Evolutionary conservation across 495 filamentous ascomycete genomes (phyloP), one percentile per base, ranked within the genome.

Genomic region (Lepidopterella palustris): DNA sequence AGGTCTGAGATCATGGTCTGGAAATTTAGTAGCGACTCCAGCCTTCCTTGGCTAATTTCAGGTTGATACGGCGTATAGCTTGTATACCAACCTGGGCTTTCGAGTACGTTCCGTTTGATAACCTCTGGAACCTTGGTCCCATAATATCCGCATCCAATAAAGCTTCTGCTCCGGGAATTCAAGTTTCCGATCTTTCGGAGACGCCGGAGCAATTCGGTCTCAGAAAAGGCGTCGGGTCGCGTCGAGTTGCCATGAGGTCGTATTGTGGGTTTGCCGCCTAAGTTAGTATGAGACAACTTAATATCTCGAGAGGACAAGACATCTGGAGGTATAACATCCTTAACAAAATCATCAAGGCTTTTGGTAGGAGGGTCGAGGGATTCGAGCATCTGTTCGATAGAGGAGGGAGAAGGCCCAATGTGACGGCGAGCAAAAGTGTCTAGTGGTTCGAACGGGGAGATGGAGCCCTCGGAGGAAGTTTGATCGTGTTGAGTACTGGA

Each of bases 11-110:
- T 88, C 74, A 98, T 72, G 11, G 93, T 98, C 80, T 98, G 93
- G 74, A 95, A 98, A 77, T 98, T 98, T 45, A 98, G 78, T 40
- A 98, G 77, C 5, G 92, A 96, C 77, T 97, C 95, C 62, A 76
- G 55, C 55, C 66, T 40, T 53, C 79, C 93, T 73, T 98, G 93
- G 68, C 90, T 95, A 77, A 98, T 97, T 75, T 98, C 93, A 2
- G 93, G 92, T 72, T 98, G 93, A 73, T 98, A 98, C 25, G 93
- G 93, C 0, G 93, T 97, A 70, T 98, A 98, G 71, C 92, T 97
- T 40, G 93, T 98, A 74, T 98, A 98, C 93, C 93, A 98, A 15
- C 86, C 95, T 0, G 93, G 93, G 67, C 84, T 89, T 79, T 98
- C 92, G 28, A 98, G 77, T 8, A 97, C 80, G 71, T 98, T 98